Base-by-base conservation (phyloP, 768 basidiomycete species). In the Amanita molliuscula region DNA sequence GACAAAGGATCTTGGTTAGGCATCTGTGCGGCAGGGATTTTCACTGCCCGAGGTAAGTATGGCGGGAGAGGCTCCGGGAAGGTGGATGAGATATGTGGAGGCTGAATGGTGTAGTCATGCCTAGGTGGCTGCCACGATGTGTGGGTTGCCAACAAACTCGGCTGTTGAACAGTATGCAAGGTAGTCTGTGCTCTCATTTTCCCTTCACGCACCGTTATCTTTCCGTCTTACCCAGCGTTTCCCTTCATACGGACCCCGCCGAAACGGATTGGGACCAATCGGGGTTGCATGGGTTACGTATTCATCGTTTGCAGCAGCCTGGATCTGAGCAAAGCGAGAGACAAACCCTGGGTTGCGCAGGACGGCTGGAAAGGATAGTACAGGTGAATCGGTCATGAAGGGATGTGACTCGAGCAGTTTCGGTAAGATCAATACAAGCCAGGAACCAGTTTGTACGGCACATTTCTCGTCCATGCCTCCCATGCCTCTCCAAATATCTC, bases 61-160 rank as follows among this genome's bases (percentile, higher is more conserved):
- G 73, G 41, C 0, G 89, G 88, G 0, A 90, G 69, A 0, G 89
- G 89, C 53, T 78, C 74, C 2, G 88, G 88, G 58, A 90, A 91
- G 0, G 88, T 89, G 8, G 80, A 31, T 3, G 65, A 67, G 0
- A 67, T 64, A 25, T 61, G 61, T 3, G 81, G 77, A 3, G 63
- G 54, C 1, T 69, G 69, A 4, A 78, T 56, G 4, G 59, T 56
- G 54, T 77, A 74, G 64, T 91, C 88, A 38, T 58, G 64, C 65
- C 62, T 73, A n/a, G 11, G 76, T 70, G 1, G 88, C 85, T n/a
- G 64, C 61, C 0, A 81, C 71, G 53, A 90, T 73, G 60, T 90
- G 83, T 1, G 79, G 79, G 58, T 91, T 90, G 11, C 78, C 81
- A 18, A 71, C 67, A 60, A 90, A 90, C 21, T 67, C 76, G 49